Conservation (phyloP, 306 rosid species). For the Pachyrhizus erosus region DNA sequence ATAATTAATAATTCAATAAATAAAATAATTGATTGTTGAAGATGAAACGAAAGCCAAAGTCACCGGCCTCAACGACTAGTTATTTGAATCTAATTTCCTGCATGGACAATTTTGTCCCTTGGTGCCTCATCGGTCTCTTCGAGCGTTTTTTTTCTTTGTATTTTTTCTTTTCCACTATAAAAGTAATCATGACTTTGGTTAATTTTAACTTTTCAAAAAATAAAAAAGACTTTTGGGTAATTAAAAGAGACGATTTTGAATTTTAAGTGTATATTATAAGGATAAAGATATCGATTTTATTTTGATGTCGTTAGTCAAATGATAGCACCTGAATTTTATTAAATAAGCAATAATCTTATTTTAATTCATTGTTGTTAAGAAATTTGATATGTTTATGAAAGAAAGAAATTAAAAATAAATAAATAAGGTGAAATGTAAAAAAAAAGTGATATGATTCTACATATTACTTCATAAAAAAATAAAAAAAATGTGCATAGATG, state of each 20-base stretch:
- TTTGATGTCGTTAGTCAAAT: neutral
- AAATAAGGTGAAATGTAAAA: no score
- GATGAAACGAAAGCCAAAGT: neutral
- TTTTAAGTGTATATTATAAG: neutral
- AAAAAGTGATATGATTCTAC: no score
- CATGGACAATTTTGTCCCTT: neutral
- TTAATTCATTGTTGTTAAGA: neutral
- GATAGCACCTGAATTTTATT: neutral
- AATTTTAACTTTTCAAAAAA: neutral
- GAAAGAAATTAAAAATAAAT: no score
- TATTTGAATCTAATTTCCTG: neutral
- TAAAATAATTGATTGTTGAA: neutral
- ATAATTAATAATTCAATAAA: no score
- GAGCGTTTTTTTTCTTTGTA: neutral
- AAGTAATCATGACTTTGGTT: neutral
- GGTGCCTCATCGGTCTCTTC: neutral
- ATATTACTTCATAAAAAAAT: no score
- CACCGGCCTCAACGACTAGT: constrained; percentile 21
- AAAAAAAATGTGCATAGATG: no score
- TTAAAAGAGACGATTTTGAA: neutral
- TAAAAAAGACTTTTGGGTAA: neutral
- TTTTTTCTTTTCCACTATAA: neutral
- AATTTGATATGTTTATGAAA: no score
- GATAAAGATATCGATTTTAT: neutral
- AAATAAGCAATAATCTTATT: neutral